Base-by-base conservation (phyloP, 2,329 filamentous ascomycete species). In the Verticillium nubilum region DNA sequence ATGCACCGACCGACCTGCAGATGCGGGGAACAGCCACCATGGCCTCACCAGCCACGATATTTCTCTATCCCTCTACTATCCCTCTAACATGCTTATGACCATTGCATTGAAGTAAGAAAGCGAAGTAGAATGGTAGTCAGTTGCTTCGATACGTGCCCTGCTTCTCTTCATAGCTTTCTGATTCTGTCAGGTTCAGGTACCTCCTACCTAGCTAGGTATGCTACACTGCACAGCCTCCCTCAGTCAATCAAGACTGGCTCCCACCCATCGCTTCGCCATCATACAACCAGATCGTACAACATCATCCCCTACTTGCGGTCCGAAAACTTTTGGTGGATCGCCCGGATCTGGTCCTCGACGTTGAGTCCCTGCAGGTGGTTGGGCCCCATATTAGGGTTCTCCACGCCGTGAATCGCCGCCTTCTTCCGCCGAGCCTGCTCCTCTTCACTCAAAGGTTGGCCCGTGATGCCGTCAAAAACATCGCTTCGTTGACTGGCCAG, bases 401-500 rank as follows among this genome's bases (percentile, higher is more conserved):
- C 87, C 68, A 87, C 87, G 54, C 81, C 82, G 61, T 74, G 75
- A 10, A 75, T 68, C 31, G 90, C 90, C 17, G 89, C 85, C 68
- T 87, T 87, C 79, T 96, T 97, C 68, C 91, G 82, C 61, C 91
- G 81, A 12, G 85, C 86, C 58, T 86, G 77, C 69, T 91, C 90
- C 71, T 96, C 92, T 64, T 91, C 86, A 4, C 87, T 83, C 33
- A 92, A 74, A 1, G 85, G 80, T 64, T 88, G 81, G 1, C 89
- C 89, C 0, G 87, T 88, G 17, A 85, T 81, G 1, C 83, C 79
- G 66, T 97, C 93, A 66, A 97, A 97, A 19, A 97, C 84, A 68
- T 97, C 94, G 65, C 84, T 89, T 54, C 94, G 86, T 73, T 96
- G 91, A 65, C 91, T 93, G 26, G 93, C 92, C 57, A 98, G 81